These are phyloP conservation scores for Plasmodium relictum DNA, from an alignment of 169 alveolate genomes.

Conservation along the genomic window DNA sequence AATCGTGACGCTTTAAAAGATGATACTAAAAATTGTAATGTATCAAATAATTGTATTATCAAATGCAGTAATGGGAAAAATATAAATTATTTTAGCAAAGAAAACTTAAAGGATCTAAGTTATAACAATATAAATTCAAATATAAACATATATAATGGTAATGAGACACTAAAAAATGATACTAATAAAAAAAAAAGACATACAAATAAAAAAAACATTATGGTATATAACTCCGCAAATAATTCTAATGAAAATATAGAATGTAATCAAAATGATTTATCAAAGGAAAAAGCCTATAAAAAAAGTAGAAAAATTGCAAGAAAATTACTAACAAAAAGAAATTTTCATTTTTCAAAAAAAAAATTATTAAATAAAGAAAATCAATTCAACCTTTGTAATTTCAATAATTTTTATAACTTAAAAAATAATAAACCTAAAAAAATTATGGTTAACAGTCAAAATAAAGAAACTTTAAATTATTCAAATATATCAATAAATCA, in stretches of 20 bases:
- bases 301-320: neutral
- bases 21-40: neutral
- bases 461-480: too few relatives aligned
- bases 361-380: constrained; percentile 31
- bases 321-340: neutral
- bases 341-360: constrained; percentile 11
- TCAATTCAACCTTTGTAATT: neutral
- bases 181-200: neutral
- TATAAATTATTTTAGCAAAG: neutral
- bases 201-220: neutral
- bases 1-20: neutral
- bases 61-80: neutral
- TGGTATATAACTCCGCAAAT: neutral
- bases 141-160: neutral
- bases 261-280: neutral
- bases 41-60: neutral
- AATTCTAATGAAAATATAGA: neutral
- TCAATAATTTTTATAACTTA: neutral
- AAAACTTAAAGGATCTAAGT: neutral
- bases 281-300: neutral
- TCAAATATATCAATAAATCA: too few relatives aligned
- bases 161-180: neutral
- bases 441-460: too few relatives aligned
- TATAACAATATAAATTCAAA: neutral
- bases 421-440: too few relatives aligned